Evolutionary conservation across 1,284 basidiomycete species (phyloP).

Genomic region (Moesziomyces globuligerus): DNA sequence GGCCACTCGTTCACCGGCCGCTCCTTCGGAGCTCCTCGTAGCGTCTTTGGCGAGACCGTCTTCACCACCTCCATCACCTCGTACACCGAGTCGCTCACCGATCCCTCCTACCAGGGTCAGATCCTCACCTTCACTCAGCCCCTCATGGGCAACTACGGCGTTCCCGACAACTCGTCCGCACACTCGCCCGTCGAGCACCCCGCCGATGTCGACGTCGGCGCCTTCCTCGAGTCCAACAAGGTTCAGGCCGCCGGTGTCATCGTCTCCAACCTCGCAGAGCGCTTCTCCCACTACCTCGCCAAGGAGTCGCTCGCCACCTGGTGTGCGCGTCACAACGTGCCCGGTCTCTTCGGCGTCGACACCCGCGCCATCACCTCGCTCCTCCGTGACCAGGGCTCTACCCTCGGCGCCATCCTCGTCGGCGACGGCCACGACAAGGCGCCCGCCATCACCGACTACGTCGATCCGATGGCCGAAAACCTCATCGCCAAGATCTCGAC

Average conservation of each 20-base stretch:
- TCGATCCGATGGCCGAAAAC: constrained; percentile 90
- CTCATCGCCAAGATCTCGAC: constrained; percentile 93
- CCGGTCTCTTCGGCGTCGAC: constrained; percentile 95
- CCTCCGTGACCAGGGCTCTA: constrained; percentile 95
- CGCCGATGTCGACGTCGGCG: constrained; percentile 69
- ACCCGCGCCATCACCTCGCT: constrained; percentile 94
- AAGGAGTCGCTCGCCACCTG: constrained; percentile 92
- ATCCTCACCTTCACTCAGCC: constrained; percentile 98
- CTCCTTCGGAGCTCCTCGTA: constrained; percentile 88
- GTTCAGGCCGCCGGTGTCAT: constrained; percentile 93
- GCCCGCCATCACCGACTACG: constrained; percentile 71
- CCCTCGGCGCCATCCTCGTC: constrained; percentile 87
- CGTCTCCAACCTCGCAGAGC: constrained; percentile 92
- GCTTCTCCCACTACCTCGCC: constrained; percentile 92
- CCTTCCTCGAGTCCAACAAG: constrained; percentile 80
- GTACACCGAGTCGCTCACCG: constrained; percentile 99
- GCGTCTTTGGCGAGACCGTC: constrained; percentile 94
- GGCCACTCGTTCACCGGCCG: constrained; percentile 90
- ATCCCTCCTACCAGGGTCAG: constrained; percentile 97
- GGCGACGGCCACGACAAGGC: constrained; percentile 77
- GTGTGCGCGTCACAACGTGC: constrained; percentile 89
- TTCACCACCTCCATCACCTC: constrained; percentile 99
- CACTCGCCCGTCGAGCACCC: constrained; percentile 71
- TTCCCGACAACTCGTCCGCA: constrained; percentile 76
- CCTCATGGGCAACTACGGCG: constrained; percentile 98